These are phyloP conservation scores for Fusarium cyanostomum DNA, from an alignment of 2,329 filamentous ascomycete species.

Conservation along the genomic window DNA sequence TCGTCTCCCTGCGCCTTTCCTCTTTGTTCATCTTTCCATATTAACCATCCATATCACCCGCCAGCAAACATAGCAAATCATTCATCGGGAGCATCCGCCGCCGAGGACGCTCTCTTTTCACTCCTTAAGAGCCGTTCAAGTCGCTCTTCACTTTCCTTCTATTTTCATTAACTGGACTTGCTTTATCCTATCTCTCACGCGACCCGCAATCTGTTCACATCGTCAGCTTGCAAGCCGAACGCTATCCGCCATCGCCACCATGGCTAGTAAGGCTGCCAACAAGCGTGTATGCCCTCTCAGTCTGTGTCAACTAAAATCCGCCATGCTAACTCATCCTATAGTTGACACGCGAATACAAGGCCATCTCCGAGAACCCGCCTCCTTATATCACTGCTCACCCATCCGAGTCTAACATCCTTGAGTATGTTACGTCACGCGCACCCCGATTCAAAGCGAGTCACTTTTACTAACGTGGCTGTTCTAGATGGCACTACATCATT, in stretches of 20 bases:
- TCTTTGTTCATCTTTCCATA: conserved; percentile 25
- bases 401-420: conserved; percentile 89
- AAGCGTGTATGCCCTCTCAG: conserved; percentile 67
- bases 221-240: conserved; percentile 7
- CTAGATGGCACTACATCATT: conserved; percentile 92
- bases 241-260: conserved; percentile 46
- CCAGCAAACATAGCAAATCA: conserved; percentile 14
- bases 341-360: conserved; percentile 71
- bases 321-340: conserved; percentile 45
- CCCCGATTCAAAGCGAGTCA: background rate
- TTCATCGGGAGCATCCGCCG: conserved; percentile 4
- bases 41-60: conserved; percentile 21
- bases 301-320: background rate
- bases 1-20: conserved; percentile 23
- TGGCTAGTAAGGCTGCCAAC: conserved; percentile 78
- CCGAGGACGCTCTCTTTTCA: conserved; percentile 2
- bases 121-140: background rate
- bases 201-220: conserved; percentile 43
- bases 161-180: background rate
- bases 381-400: conserved; percentile 91
- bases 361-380: conserved; percentile 77
- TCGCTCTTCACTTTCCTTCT: conserved; percentile 9
- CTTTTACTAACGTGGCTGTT: conserved; percentile 21
- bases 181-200: conserved; percentile 28
- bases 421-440: conserved; percentile 61